Evolutionary conservation across 768 basidiomycete species (phyloP).

Genomic region (Leccinum fibrillosum): DNA sequence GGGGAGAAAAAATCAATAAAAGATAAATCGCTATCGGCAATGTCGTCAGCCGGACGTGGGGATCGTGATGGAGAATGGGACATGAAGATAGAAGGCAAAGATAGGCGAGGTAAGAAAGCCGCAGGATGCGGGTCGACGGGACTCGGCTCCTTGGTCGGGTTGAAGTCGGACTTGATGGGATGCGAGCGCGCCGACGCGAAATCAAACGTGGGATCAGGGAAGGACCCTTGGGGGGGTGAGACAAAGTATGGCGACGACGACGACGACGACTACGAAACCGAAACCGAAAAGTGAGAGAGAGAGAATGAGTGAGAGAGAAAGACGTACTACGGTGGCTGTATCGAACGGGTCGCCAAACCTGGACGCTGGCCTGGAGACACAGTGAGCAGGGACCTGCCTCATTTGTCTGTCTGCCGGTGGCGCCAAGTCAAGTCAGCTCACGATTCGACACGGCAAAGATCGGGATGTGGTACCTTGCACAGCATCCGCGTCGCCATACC

Average conservation of each 20-base stretch:
- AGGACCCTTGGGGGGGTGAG: not conserved
- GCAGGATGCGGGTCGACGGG: constrained; percentile 40
- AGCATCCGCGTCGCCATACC: constrained; percentile 18
- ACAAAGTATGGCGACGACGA: not conserved
- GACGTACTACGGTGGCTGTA: constrained; percentile 23
- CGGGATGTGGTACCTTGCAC: constrained; percentile 21
- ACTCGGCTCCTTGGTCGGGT: constrained; percentile 31
- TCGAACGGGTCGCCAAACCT: constrained; percentile 15
- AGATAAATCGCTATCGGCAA: constrained; percentile 38
- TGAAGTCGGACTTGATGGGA: constrained; percentile 32
- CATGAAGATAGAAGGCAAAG: constrained; percentile 21
- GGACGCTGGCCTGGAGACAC: constrained; percentile 11
- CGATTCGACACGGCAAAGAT: not conserved
- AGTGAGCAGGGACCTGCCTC: constrained; percentile 10
- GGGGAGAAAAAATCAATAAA: constrained; percentile 46
- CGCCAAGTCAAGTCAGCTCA: not conserved
- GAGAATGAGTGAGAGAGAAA: constrained; percentile 14
- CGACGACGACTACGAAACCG: not conserved
- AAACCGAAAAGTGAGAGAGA: constrained; percentile 18
- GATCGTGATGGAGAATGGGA: constrained; percentile 13
- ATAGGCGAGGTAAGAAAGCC: constrained; percentile 25
- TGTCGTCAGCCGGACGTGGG: constrained; percentile 16
- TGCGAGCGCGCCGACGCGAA: constrained; percentile 20
- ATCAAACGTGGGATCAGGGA: constrained; percentile 1
- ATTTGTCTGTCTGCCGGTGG: constrained; percentile 14